phyloP scores from a whole-genome alignment of 768 basidiomycete species.

The Podaxis sp. region DNA sequence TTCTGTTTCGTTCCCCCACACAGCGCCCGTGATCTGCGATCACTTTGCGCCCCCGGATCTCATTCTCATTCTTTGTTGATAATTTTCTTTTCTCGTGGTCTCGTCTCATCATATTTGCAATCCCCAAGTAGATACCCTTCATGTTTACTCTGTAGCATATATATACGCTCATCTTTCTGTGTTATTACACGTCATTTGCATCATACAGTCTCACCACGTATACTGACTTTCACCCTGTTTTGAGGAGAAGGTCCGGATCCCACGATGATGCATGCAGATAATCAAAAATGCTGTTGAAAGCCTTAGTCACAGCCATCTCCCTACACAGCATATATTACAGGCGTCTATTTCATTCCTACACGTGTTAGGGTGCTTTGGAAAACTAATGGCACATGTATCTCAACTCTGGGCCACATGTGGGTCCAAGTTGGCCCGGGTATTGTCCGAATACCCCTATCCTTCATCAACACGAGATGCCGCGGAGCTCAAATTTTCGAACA shows the following conservation, averaged over 20 bases:
- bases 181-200: neutral
- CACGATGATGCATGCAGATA: too few relatives aligned
- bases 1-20: neutral
- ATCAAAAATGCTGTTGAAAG: neutral
- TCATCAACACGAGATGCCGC: neutral
- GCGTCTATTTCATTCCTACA: neutral
- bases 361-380: neutral
- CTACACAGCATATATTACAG: neutral
- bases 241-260: too few relatives aligned
- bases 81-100: neutral
- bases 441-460: slow-evolving; percentile 1
- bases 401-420: neutral
- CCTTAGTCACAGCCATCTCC: too few relatives aligned
- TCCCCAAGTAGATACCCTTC: neutral
- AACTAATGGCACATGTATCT: neutral
- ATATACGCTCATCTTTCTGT: neutral
- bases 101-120: neutral
- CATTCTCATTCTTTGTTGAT: neutral
- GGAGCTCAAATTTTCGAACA: neutral
- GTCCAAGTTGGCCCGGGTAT: neutral
- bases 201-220: too few relatives aligned
- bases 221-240: too few relatives aligned
- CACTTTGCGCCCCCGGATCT: neutral
- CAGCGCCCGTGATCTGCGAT: neutral
- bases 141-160: slow-evolving; percentile 1